Evolutionary conservation across 73 alveolate genomes (phyloP).

Genomic region (Stentor roeselii): DNA sequence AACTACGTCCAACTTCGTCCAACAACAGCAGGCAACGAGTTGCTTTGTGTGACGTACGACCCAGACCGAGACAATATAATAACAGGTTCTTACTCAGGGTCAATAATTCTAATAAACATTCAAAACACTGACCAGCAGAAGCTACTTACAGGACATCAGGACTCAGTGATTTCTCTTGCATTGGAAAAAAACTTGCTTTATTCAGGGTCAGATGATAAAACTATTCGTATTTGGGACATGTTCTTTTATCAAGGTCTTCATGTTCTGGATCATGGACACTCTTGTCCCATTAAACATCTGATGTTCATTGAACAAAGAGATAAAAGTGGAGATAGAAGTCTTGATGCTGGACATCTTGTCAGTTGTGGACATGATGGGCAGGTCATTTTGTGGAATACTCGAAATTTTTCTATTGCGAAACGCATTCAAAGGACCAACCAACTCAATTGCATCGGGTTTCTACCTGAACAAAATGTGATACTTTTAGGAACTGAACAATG

Average conservation of each 20-base stretch:
- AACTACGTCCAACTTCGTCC: background rate
- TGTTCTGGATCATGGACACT: conserved; percentile 52
- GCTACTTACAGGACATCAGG: conserved; percentile 57
- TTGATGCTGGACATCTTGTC: conserved; percentile 73
- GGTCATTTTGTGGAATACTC: conserved; percentile 66
- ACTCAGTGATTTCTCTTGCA: conserved; percentile 76
- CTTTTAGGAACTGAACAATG: conserved; percentile 81
- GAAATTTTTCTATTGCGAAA: conserved; percentile 38
- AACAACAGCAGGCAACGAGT: conserved; percentile 54
- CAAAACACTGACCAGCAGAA: conserved; percentile 56
- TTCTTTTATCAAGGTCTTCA: conserved; percentile 45
- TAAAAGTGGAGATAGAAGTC: no score
- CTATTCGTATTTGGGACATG: conserved; percentile 81
- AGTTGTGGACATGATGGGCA: conserved; percentile 65
- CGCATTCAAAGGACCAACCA: conserved; percentile 64
- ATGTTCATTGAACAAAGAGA: no score
- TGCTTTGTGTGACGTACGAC: conserved; percentile 71
- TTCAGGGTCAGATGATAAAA: conserved; percentile 83
- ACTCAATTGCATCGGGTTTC: conserved; percentile 69
- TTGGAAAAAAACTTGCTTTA: conserved; percentile 68
- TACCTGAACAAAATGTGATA: conserved; percentile 54
- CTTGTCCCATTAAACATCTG: conserved; percentile 53
- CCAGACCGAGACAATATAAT: conserved; percentile 53
- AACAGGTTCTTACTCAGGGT: conserved; percentile 72
- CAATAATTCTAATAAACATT: conserved; percentile 60